These are phyloP conservation scores for Cyphellophora europaea DNA, from an alignment of 2,329 filamentous ascomycete species.

Conservation along the genomic window DNA sequence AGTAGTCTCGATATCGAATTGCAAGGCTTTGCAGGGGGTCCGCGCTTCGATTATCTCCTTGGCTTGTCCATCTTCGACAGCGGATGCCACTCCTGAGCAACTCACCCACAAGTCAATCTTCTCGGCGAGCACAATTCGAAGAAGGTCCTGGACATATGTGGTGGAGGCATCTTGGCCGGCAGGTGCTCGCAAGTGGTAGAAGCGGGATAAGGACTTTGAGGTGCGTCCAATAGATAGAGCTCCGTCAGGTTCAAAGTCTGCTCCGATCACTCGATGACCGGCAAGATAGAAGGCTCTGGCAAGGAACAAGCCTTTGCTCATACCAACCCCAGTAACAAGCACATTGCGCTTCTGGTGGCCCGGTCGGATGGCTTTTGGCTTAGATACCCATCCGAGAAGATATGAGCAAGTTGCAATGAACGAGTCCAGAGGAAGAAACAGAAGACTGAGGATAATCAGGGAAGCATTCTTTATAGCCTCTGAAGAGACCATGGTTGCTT, in stretches of 20 bases:
- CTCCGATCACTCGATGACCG: constrained; percentile 63
- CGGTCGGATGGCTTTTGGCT: constrained; percentile 19
- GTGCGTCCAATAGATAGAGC: constrained; percentile 46
- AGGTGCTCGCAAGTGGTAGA: constrained; percentile 40
- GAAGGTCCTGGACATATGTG: constrained; percentile 47
- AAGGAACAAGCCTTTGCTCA: constrained; percentile 59
- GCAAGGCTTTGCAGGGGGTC: constrained; percentile 53
- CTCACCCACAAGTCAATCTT: constrained; percentile 63
- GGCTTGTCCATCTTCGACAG: constrained; percentile 57
- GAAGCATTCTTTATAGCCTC: constrained; percentile 30
- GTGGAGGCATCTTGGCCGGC: constrained; percentile 25
- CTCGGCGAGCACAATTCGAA: constrained; percentile 52
- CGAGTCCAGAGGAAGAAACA: constrained; percentile 43
- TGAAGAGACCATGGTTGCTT: neutral
- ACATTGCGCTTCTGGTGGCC: constrained; percentile 44
- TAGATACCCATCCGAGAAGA: constrained; percentile 21
- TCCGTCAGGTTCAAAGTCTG: constrained; percentile 49
- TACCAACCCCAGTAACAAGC: constrained; percentile 63
- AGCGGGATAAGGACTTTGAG: constrained; percentile 47
- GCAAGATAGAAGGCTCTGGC: constrained; percentile 55
- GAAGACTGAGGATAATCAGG: constrained; percentile 31
- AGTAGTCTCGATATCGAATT: constrained; percentile 50
- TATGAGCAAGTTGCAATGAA: constrained; percentile 32
- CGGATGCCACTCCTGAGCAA: constrained; percentile 59
- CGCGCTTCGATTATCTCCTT: constrained; percentile 51